phyloP scores from a whole-genome alignment of 2,329 filamentous ascomycete species.

The Chaetomium globosum region DNA sequence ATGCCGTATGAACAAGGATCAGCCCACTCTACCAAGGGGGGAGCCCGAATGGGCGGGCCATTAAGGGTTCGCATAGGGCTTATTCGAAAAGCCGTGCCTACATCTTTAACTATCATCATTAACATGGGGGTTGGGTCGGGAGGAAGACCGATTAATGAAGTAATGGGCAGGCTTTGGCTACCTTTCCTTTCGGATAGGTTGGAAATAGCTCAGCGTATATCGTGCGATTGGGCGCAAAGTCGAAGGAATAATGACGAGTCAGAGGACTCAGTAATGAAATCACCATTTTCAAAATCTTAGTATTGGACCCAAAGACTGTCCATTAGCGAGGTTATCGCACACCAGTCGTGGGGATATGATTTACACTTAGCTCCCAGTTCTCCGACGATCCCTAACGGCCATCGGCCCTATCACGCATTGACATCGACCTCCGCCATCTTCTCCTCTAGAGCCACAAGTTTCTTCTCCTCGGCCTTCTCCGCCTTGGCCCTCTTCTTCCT shows the following conservation, averaged over 20 bases:
- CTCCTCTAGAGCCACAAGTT: conserved; percentile 22
- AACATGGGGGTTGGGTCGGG: conserved; percentile 7
- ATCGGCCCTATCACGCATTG: background rate
- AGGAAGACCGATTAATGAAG: background rate
- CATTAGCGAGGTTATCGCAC: background rate
- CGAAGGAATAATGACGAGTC: conserved; percentile 5
- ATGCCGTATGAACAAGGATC: conserved; percentile 51
- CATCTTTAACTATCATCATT: conserved; percentile 14
- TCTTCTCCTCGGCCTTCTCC: conserved; percentile 43
- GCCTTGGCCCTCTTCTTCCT: conserved; percentile 58
- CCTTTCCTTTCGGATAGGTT: conserved; percentile 11
- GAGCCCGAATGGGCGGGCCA: conserved; percentile 55
- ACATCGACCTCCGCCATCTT: conserved; percentile 12
- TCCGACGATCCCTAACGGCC: background rate
- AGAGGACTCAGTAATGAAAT: conserved; percentile 13
- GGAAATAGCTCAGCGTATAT: conserved; percentile 16
- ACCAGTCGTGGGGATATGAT: background rate
- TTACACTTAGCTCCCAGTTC: background rate
- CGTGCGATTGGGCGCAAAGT: background rate
- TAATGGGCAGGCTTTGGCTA: conserved; percentile 15
- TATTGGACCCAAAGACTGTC: no score
- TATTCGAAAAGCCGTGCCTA: background rate
- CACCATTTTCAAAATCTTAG: background rate
- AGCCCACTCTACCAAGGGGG: conserved; percentile 48
- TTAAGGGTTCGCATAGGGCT: conserved; percentile 14